Base-by-base conservation (phyloP, 1,284 basidiomycete species). In the Ustilago xerochloae region DNA sequence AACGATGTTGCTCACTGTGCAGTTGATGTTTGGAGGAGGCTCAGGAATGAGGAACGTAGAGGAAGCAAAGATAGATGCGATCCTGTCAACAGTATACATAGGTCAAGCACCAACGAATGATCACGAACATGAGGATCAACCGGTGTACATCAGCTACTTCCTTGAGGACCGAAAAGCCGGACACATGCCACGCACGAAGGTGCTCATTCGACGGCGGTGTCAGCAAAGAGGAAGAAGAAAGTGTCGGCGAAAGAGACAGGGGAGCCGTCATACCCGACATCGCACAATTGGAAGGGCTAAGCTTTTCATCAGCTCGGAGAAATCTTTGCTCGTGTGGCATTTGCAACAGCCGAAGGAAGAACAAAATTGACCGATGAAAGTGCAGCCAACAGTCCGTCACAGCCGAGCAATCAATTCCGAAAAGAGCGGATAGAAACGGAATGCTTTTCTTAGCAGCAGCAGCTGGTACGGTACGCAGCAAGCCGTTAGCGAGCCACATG, bases 211-310 rank as follows among this genome's bases (percentile, higher is more conserved):
- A n/a, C n/a, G n/a, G n/a, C n/a, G n/a, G n/a, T n/a, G n/a, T n/a
- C n/a, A n/a, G n/a, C n/a, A n/a, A 18, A 56, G 41, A 33, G 20
- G 30, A 46, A 55, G 52, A 24, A n/a, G 38, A 45, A 50, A 50
- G 18, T 9, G 20, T 24, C 29, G 38, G 26, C 18, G 24, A 30
- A 39, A 39, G 39, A 13, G 24, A 24, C 18, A 43, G 20, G 41
- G 18, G 16, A 5, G 48, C 63, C 63, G 63, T 65, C 56, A 65
- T 48, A 30, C n/a, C 63, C 63, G 56, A 65, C 29, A 9, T 3
- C 15, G 56, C 57, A 41, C 51, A 54, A 60, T 49, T 52, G 16
- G 56, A 55, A 49, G 28, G 55, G 43, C 9, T 15, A 10, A 8
- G 6, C 33, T 16, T 20, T n/a, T 1, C 12, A 20, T n/a, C n/a